Conservation (phyloP, 108 stramenopile genomes). For the Skeletonema tropicum region DNA sequence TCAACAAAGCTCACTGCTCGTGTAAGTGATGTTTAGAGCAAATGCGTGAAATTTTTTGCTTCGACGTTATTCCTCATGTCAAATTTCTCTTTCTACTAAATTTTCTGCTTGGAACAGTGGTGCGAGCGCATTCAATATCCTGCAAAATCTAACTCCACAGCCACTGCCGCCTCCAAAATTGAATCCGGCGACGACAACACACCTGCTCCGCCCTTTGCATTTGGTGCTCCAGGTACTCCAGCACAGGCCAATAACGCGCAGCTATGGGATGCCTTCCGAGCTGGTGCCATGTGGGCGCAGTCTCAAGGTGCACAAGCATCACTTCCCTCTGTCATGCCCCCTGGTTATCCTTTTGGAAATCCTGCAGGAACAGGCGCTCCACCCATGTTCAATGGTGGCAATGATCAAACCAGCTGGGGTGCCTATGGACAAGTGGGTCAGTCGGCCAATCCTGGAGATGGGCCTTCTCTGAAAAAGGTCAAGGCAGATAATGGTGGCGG, state of each 20-base stretch:
- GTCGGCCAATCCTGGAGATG: not conserved
- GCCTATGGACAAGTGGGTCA: not conserved
- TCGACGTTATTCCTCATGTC: not conserved
- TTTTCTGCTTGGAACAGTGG: constrained; percentile 20
- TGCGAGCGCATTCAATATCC: constrained; percentile 39
- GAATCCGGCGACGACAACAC: not conserved
- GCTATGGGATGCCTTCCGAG: constrained; percentile 26
- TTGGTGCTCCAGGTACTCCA: not conserved
- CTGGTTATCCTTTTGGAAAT: not conserved
- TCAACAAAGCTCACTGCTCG: constrained; percentile 29
- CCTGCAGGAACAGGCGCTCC: not conserved
- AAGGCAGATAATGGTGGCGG: not conserved
- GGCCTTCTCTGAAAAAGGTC: not conserved
- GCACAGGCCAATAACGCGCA: constrained; percentile 1
- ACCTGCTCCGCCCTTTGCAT: not conserved
- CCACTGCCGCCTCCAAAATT: not conserved
- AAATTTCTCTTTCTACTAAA: not conserved
- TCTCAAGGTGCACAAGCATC: not conserved
- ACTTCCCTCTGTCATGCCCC: not conserved
- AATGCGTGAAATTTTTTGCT: not conserved
- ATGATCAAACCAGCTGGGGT: not conserved
- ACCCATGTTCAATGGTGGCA: not conserved
- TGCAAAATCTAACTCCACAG: not conserved
- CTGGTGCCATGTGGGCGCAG: constrained; percentile 26
- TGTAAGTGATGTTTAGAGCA: constrained; percentile 15